phyloP scores from a whole-genome alignment of 2,329 filamentous ascomycete genomes.

The Aureobasidium sp. region DNA sequence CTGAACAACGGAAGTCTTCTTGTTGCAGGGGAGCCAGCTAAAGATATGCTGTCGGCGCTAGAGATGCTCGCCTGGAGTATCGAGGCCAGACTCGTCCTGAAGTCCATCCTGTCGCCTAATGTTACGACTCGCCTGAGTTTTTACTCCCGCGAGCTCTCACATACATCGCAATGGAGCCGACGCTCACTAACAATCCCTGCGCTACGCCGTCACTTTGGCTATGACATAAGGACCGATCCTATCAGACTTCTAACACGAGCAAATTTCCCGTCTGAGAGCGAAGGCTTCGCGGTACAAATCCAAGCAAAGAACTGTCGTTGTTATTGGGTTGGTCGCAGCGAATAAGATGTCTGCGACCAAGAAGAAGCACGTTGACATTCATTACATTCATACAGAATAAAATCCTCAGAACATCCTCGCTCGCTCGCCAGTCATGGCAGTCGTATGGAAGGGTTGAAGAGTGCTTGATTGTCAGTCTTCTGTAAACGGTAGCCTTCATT shows the following conservation, averaged over 20 bases:
- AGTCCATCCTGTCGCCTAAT: neutral
- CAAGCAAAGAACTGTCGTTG: neutral
- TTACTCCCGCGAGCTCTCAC: neutral
- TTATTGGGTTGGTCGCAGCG: neutral
- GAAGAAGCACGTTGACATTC: no score
- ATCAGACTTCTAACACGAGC: neutral
- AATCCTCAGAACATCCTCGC: no score
- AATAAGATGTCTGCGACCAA: neutral
- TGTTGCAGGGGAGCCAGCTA: neutral
- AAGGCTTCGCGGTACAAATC: neutral
- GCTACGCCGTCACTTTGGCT: neutral
- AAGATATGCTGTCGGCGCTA: neutral
- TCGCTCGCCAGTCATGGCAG: no score
- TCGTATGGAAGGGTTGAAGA: no score
- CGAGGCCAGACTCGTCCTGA: neutral
- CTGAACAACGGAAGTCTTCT: neutral
- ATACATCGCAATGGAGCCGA: neutral
- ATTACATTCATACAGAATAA: no score
- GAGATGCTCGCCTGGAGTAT: neutral
- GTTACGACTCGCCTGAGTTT: neutral
- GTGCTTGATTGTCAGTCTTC: no score
- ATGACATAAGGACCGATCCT: neutral
- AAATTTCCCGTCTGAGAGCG: neutral
- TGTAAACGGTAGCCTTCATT: no score
- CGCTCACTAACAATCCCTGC: neutral